Evolutionary conservation across 352 stramenopile genomes (phyloP), one percentile per base, ranked within the genome.

Genomic region (Globisporangium ultimum): DNA sequence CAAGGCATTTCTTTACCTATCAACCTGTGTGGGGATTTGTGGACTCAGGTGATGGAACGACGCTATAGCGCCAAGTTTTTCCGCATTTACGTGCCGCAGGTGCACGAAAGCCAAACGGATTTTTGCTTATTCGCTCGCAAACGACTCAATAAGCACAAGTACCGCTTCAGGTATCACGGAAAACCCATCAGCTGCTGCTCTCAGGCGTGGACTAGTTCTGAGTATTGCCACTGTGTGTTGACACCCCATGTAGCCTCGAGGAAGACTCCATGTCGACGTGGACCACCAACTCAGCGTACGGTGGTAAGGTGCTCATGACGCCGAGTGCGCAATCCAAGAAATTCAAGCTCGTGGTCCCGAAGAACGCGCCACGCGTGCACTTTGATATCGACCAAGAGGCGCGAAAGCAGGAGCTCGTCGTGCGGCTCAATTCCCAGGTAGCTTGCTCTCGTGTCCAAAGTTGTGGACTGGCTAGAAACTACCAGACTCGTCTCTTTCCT

Each of bases 41-140:
- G 32, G 50, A 18, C 17, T 21, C 10, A 61, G 57, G 60, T 72
- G 36, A 76, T 71, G 46, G 62, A 80, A 41, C 76, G 78, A 48
- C 77, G 74, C 56, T 91, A 91, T 53, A 73, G 84, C 12, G 67
- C 71, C 43, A 88, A 84, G 56, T 91, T 84, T 57, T 89, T 93
- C 47, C 73, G 74, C 42, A 76, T 93, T 48, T 93, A 88, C 53
- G 59, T 93, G 15, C 84, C 84, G 2, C 84, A 93, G 43, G 78
- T 93, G 21, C 72, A 87, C 61, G 66, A 84, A 21, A 69, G 36
- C n/a, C 84, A 93, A 58, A 80, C 45, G 1, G 84, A 93, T 36
- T 89, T 87, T 61, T 93, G 77, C 36, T 56, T 93, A n/a, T 91
- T 80, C 52, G 79, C 79, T n/a, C 77, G 80, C 15, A 89, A 90